Base-by-base conservation (phyloP, 1,139 yeast genomes). In the Kodamaea ohmeri region DNA sequence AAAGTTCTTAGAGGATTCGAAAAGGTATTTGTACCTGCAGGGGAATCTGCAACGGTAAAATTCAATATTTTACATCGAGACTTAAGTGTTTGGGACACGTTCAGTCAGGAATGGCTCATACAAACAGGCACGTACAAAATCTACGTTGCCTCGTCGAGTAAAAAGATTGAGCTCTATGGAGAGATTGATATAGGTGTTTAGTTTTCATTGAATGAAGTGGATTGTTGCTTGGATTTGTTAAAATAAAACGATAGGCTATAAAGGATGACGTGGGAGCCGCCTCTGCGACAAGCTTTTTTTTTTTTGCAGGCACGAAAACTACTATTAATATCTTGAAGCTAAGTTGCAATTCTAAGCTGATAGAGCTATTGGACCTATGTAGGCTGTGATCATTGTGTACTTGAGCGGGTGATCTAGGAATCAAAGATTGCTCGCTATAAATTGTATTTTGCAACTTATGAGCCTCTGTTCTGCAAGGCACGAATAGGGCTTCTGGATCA, bases 1-100 rank as follows among this genome's bases (percentile, higher is more conserved):
- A 67, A 69, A 44, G 70, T 73, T 29, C 65, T 80, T 43, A 65
- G 83, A 46, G 85, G 85, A 1, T 76, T 78, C 50, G 82, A 76
- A 36, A 80, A 80, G 56, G 72, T 76, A 1, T 65, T 61, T 38
- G 52, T 78, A 31, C 65, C 62, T n/a, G 64, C 75, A 9, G 78
- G 76, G 1, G 62, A 62, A 33, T 46, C 65, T 1, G 59, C 60
- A 3, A 53, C 53, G 15, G 63, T 76, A 9, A 53, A 51, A 20
- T 80, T 80, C 50, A 67, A 69, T 35, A 60, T 80, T 18, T 56
- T 67, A 42, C 71, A 76, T 48, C 65, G 82, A 42, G 86, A 80
- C 53, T 58, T 80, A 48, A 68, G 80, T 43, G 61, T 72, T 21
- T 80, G 85, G 85, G 83, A 79, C 52, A 61, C 73, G 1, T 65